These are phyloP conservation scores for Claviceps monticola DNA, from an alignment of 2,329 filamentous ascomycete species.

Conservation along the genomic window DNA sequence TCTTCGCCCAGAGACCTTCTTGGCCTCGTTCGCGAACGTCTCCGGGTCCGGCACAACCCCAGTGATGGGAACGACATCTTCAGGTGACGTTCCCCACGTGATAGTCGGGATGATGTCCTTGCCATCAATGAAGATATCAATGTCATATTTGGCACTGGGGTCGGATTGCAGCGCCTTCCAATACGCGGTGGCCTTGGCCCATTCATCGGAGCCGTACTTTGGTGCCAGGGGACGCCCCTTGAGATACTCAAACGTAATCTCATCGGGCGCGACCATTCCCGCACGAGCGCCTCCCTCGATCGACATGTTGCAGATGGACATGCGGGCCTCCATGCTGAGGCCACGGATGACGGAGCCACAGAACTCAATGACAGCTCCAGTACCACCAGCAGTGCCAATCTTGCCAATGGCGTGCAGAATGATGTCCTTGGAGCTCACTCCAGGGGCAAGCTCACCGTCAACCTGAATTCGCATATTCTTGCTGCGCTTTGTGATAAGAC, in stretches of 20 bases:
- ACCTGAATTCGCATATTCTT: conserved; percentile 99
- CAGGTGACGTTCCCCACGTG: conserved; percentile 93
- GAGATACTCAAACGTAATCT: conserved; percentile 89
- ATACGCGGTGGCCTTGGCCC: conserved; percentile 77
- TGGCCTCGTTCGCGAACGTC: conserved; percentile 64
- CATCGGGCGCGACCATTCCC: conserved; percentile 92
- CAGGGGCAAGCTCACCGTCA: conserved; percentile 75
- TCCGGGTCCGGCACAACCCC: conserved; percentile 83
- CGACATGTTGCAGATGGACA: conserved; percentile 99
- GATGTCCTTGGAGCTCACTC: conserved; percentile 93
- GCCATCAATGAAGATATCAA: conserved; percentile 75
- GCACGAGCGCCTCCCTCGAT: conserved; percentile 92
- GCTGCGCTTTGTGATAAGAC: conserved; percentile 82
- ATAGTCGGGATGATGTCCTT: conserved; percentile 90
- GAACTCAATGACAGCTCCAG: conserved; percentile 90
- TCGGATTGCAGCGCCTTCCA: conserved; percentile 83
- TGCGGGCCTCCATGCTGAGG: conserved; percentile 90
- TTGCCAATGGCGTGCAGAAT: conserved; percentile 84
- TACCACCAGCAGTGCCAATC: conserved; percentile 92
- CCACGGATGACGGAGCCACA: conserved; percentile 83
- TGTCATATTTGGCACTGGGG: conserved; percentile 76
- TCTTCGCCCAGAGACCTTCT: conserved; percentile 65
- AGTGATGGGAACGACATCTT: conserved; percentile 91
- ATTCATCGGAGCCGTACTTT: conserved; percentile 69
- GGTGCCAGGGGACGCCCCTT: conserved; percentile 83